Evolutionary conservation across 129 eudicot genomes (phyloP).

Genomic region (Cynara cardunculus): DNA sequence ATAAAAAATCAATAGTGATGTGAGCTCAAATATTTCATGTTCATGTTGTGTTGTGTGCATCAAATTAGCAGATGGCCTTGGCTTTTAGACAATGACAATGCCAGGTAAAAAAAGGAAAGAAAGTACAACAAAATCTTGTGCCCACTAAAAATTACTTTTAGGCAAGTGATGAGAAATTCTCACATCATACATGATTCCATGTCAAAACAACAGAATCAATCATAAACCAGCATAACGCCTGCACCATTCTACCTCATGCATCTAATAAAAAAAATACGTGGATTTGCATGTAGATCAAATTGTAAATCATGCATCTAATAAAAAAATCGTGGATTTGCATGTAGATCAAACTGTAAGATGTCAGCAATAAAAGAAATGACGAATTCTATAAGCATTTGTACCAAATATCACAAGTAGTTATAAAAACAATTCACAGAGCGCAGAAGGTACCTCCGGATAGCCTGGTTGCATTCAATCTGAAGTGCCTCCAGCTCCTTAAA

Average conservation of each 20-base stretch:
- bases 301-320: too few relatives aligned
- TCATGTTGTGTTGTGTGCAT: not conserved
- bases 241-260: not conserved
- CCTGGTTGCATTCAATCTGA: constrained; percentile 72
- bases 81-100: not conserved
- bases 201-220: constrained; percentile 10
- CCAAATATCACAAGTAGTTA: not conserved
- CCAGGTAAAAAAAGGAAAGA: not conserved
- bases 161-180: not conserved
- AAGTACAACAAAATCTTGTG: not conserved
- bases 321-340: not conserved
- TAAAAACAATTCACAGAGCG: not conserved
- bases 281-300: not conserved
- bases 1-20: not conserved
- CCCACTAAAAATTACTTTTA: too few relatives aligned
- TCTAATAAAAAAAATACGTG: not conserved
- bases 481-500: constrained; percentile 71
- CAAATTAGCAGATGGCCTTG: not conserved
- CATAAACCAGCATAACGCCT: not conserved
- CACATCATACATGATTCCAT: not conserved
- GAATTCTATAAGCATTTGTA: not conserved
- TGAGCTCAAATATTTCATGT: not conserved
- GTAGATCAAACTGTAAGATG: not conserved
- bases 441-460: constrained; percentile 52
- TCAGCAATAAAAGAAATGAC: not conserved